Conservation (phyloP, 441 rosid genomes). For the Corymbia citriodora region DNA sequence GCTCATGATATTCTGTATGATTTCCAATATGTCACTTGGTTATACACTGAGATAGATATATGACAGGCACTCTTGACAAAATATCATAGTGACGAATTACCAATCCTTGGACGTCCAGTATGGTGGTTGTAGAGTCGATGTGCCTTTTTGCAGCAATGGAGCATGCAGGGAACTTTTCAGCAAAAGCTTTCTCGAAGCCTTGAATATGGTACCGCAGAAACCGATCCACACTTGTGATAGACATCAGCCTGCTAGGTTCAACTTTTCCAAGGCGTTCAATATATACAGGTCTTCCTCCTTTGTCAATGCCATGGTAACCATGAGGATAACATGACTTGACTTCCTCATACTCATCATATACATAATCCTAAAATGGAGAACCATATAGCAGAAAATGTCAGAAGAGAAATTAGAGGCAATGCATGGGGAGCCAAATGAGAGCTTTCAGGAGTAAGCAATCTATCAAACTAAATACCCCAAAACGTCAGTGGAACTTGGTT, state of each 20-base stretch:
- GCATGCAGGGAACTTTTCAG: constrained; percentile 89
- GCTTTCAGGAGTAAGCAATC: background rate
- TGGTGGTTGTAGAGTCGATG: constrained; percentile 63
- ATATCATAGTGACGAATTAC: constrained; percentile 24
- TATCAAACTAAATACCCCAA: background rate
- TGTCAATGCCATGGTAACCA: constrained; percentile 95
- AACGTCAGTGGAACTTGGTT: background rate
- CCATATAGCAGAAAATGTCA: background rate
- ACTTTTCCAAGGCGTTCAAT: constrained; percentile 78
- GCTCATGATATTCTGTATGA: constrained; percentile 72
- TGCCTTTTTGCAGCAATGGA: constrained; percentile 84
- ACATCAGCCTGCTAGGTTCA: constrained; percentile 71
- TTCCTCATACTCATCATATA: constrained; percentile 65
- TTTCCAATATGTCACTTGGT: constrained; percentile 7
- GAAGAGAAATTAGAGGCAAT: background rate
- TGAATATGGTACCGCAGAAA: constrained; percentile 86
- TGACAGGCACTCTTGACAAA: background rate
- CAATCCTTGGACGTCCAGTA: constrained; percentile 86
- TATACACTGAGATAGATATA: background rate
- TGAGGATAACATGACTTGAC: constrained; percentile 82
- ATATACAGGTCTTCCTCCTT: constrained; percentile 81
- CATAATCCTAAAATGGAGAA: constrained; percentile 64
- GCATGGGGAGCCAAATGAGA: background rate
- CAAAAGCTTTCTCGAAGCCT: constrained; percentile 83
- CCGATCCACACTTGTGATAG: constrained; percentile 69